phyloP scores from a whole-genome alignment of 208 protist species.

The Leishmania arabica region DNA sequence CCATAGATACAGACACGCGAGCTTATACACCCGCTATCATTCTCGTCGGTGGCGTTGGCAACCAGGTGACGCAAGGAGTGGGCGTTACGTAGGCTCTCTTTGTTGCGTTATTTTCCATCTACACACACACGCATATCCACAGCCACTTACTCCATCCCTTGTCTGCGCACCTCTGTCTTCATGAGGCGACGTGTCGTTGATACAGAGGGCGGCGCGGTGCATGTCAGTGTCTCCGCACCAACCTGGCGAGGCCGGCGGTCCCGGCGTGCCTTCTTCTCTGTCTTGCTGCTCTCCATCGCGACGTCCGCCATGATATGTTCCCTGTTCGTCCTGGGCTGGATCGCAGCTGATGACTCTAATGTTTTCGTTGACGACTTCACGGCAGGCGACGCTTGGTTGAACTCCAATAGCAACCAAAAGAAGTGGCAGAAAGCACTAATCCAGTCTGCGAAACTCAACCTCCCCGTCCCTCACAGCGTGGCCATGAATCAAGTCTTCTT shows the following conservation, averaged over 20 bases:
- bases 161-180: not conserved
- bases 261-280: not conserved
- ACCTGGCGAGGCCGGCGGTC: not conserved
- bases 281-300: not conserved
- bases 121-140: not conserved
- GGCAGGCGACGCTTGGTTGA: slow-evolving; percentile 9
- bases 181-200: slow-evolving; percentile 9
- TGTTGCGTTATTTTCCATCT: not conserved
- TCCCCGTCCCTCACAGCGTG: slow-evolving; percentile 15
- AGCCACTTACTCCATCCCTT: not conserved
- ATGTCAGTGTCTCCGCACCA: not conserved
- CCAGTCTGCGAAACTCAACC: slow-evolving; percentile 11
- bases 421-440: slow-evolving; percentile 13
- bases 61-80: not conserved
- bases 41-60: not conserved
- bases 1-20: slow-evolving; percentile 5
- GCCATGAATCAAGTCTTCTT: slow-evolving; percentile 59
- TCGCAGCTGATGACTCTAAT: not conserved
- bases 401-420: not conserved
- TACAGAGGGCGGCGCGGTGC: not conserved
- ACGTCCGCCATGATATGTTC: slow-evolving; percentile 11
- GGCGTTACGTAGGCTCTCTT: not conserved
- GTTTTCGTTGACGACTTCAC: not conserved
- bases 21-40: not conserved
- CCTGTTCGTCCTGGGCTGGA: slow-evolving; percentile 9